Conservation (phyloP, 139 green algal species). For the Closterium sp. region DNA sequence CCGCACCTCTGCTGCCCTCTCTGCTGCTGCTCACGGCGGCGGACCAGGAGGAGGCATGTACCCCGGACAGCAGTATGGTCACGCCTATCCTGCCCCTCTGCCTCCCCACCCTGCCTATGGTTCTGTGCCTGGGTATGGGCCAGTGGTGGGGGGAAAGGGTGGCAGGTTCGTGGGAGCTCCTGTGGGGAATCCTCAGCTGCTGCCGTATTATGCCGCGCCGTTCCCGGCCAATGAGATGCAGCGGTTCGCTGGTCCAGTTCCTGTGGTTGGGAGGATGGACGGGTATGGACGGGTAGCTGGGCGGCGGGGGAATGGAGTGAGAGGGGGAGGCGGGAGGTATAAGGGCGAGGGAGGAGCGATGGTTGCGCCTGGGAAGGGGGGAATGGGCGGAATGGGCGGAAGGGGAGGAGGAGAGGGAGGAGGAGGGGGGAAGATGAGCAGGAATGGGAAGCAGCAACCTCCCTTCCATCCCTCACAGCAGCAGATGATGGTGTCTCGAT, state of each 20-base stretch:
- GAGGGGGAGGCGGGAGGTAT: neutral
- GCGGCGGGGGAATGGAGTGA: neutral
- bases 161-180: neutral
- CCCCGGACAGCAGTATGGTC: neutral
- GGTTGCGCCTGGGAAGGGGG: neutral
- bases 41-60: neutral
- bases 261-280: neutral
- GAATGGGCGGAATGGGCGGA: neutral
- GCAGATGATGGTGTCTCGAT: neutral
- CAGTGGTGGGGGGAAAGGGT: neutral
- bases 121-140: neutral
- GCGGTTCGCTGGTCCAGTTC: neutral
- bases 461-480: neutral
- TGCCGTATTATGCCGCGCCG: neutral
- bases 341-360: neutral
- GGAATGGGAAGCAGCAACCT: neutral
- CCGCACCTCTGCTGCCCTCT: neutral
- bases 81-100: neutral
- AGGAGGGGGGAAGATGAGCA: neutral
- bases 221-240: neutral
- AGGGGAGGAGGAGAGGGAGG: neutral
- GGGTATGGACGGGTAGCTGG: neutral
- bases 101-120: neutral
- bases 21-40: neutral
- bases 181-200: neutral